Conservation (phyloP, 495 filamentous ascomycete species). For the Haplographium delicatum region DNA sequence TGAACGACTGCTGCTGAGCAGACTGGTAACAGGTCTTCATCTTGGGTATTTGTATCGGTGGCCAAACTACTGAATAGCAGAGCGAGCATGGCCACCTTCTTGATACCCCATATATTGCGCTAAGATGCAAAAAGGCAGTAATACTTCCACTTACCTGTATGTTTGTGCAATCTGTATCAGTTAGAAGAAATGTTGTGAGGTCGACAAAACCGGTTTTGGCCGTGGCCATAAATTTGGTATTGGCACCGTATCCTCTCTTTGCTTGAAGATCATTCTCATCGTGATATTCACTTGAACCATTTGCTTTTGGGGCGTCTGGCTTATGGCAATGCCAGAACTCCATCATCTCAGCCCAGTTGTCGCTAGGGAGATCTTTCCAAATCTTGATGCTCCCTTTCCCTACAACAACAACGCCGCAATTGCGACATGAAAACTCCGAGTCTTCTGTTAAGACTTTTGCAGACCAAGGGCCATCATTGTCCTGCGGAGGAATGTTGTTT, state of each 20-base stretch:
- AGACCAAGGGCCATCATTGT: constrained; percentile 61
- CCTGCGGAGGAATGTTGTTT: constrained; percentile 30
- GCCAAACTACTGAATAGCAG: constrained; percentile 54
- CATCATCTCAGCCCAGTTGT: constrained; percentile 99
- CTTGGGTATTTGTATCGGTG: constrained; percentile 93
- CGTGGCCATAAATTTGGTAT: constrained; percentile 58
- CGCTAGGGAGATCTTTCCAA: constrained; percentile 96
- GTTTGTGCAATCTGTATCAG: constrained; percentile 54
- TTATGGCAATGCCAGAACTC: constrained; percentile 99
- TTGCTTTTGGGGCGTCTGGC: constrained; percentile 44
- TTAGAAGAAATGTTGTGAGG: constrained; percentile 66
- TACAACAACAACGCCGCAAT: constrained; percentile 49
- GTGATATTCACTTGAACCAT: constrained; percentile 8
- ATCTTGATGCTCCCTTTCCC: constrained; percentile 34
- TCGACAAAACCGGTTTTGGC: constrained; percentile 71
- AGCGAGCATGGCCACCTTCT: constrained; percentile 76
- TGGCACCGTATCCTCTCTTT: constrained; percentile 71
- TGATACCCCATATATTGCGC: constrained; percentile 53
- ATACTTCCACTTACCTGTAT: constrained; percentile 62
- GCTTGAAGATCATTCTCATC: constrained; percentile 30
- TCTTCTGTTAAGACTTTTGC: constrained; percentile 53
- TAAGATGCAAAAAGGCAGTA: neutral
- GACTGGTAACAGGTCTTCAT: constrained; percentile 43
- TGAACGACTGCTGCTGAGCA: constrained; percentile 16
- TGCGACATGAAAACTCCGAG: constrained; percentile 57